Percentiles rank a stretch among this genome's conserved stretches.
phyloP scores from a whole-genome alignment of 2,329 filamentous ascomycete genomes.

The Ceratocystis harringtonii region DNA sequence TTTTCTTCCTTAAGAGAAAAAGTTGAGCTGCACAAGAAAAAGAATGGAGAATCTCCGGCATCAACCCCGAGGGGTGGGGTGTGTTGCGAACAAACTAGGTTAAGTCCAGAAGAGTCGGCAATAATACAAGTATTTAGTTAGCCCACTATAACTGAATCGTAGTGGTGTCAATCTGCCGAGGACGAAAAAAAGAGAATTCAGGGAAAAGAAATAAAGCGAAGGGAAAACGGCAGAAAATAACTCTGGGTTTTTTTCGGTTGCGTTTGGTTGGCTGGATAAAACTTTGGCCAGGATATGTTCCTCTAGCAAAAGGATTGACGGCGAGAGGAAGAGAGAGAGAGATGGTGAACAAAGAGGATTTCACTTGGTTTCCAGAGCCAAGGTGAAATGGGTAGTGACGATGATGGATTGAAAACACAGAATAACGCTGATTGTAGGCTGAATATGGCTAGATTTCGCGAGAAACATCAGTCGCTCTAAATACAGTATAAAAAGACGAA shows the following conservation, averaged over 20 bases:
- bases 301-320: not conserved
- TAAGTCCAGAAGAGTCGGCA: slow-evolving; percentile 3
- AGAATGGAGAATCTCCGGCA: slow-evolving; percentile 3
- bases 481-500: not conserved
- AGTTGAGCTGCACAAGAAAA: slow-evolving; percentile 3
- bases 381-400: not conserved
- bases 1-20: not conserved
- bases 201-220: not conserved
- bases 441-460: not conserved
- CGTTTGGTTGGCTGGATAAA: slow-evolving; percentile 4
- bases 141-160: slow-evolving; percentile 7
- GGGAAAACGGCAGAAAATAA: not conserved
- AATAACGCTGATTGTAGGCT: not conserved
- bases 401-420: not conserved
- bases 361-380: not conserved
- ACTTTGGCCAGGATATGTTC: not conserved
- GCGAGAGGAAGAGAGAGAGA: not conserved
- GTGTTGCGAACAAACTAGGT: not conserved
- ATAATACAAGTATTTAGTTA: not conserved
- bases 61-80: slow-evolving; percentile 1
- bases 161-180: not conserved
- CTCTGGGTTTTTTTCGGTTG: not conserved
- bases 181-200: not conserved
- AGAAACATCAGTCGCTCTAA: not conserved
- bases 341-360: not conserved